Evolutionary conservation across 2,329 filamentous ascomycete species (phyloP), one percentile per base, ranked within the genome.

Genomic region (Colletotrichum navitas): DNA sequence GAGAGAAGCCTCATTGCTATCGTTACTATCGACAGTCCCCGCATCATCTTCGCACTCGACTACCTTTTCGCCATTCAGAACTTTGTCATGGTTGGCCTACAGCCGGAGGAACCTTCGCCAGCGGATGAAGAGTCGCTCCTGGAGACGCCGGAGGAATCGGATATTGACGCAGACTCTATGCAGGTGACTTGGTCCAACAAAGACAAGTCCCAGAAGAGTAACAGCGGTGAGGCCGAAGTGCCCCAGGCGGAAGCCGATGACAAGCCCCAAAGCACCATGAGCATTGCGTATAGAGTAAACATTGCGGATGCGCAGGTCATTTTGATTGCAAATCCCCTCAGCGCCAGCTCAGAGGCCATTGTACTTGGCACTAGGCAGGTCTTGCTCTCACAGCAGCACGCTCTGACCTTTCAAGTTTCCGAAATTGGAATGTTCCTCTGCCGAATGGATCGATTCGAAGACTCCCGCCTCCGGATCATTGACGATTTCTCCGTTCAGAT

Each of bases 371-470:
- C 95, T 2, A 97, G 98, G 79, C 95, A 99, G 80, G 90, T 98
- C 16, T 87, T 98, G 2, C 87, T 98, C 14, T 97, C 95, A 2
- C 93, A 97, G 77, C 97, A 99, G 80, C 94, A 98, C 83, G 94
- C 95, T 11, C 88, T 97, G 76, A 98, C 96, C 0, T 88, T 99
- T 78, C 95, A 99, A 78, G 90, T 99, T 3, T 95, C 94, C 10
- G 92, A 98, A 78, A 89, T 98, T 64, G 96, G 96, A 76, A 99
- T 99, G 96, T 99, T 98, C 80, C 82, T 99, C 41, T 99, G 97
- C 79, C 93, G 96, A 16, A 99, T 99, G 96, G 97, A 99, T 81
- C 93, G 91, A 74, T 98, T 98, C 76, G 95, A 99, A 76, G 94
- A 93, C 4, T 95, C 92, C 51, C 90, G 94, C 47, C 87, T 99